Evolutionary conservation across 2,329 filamentous ascomycete species (phyloP).

Genomic region (Sarocladiaceae sp.): DNA sequence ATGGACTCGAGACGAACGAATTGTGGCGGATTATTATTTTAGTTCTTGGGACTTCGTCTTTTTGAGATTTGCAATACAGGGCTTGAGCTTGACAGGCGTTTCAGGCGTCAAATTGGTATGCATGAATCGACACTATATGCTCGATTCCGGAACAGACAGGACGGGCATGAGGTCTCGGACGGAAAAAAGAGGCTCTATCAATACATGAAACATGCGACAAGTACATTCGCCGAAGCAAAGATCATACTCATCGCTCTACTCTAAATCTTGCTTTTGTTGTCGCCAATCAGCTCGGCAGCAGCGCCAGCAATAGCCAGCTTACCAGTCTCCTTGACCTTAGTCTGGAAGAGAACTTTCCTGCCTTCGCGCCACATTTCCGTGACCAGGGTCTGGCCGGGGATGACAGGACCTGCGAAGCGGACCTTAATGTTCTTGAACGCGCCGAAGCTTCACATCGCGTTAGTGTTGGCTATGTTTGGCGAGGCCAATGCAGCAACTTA

Average conservation of each 20-base stretch:
- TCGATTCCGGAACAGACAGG: neutral
- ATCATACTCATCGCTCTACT: too few species aligned
- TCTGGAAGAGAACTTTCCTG: slow-evolving; percentile 76
- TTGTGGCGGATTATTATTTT: too few species aligned
- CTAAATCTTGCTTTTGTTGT: slow-evolving; percentile 27
- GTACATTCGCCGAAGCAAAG: too few species aligned
- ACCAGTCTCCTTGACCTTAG: slow-evolving; percentile 86
- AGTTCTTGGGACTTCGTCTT: too few species aligned
- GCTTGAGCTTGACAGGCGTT: slow-evolving; percentile 4
- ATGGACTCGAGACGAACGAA: too few species aligned
- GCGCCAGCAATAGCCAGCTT: slow-evolving; percentile 81
- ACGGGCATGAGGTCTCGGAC: neutral
- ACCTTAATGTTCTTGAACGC: slow-evolving; percentile 89
- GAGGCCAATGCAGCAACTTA: slow-evolving; percentile 13
- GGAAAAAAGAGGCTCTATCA: neutral
- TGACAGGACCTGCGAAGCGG: slow-evolving; percentile 78
- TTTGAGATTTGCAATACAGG: neutral
- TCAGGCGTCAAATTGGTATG: too few species aligned
- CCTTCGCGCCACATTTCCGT: slow-evolving; percentile 95
- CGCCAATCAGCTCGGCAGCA: slow-evolving; percentile 65
- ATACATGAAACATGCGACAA: slow-evolving; percentile 2
- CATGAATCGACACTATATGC: too few species aligned
- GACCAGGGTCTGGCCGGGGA: slow-evolving; percentile 83
- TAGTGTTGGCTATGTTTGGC: neutral
- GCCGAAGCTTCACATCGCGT: slow-evolving; percentile 50